These are phyloP conservation scores for Diplocarpon rosae DNA, from an alignment of 2,329 filamentous ascomycete species.

Conservation along the genomic window DNA sequence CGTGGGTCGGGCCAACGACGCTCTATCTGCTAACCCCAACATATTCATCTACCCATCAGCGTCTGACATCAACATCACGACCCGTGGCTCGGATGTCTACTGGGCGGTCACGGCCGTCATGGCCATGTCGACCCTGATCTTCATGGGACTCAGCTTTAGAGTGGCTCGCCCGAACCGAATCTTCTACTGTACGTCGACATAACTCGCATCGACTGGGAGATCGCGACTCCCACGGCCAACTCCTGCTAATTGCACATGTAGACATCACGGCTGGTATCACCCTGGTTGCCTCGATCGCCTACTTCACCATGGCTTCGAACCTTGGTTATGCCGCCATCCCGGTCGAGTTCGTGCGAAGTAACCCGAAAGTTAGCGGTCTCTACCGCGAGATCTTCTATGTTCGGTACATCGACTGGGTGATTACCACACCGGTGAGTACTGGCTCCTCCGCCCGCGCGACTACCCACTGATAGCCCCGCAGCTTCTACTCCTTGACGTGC, in stretches of 20 bases:
- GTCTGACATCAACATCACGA: constrained; percentile 47
- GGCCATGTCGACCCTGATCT: constrained; percentile 40
- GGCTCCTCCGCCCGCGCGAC: not conserved
- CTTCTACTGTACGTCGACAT: constrained; percentile 38
- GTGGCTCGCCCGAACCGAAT: constrained; percentile 45
- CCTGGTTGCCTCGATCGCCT: constrained; percentile 4
- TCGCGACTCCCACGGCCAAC: not conserved
- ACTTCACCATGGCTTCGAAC: constrained; percentile 54
- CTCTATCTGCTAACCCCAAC: constrained; percentile 18
- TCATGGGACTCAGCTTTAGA: constrained; percentile 40
- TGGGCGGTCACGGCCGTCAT: constrained; percentile 51
- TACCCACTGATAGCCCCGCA: constrained; percentile 5
- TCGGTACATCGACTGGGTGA: constrained; percentile 52
- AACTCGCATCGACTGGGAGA: not conserved
- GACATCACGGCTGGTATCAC: constrained; percentile 3
- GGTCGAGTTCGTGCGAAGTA: constrained; percentile 43
- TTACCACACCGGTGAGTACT: constrained; percentile 43
- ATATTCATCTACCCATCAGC: constrained; percentile 15
- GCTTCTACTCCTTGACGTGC: constrained; percentile 48
- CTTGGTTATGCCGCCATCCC: constrained; percentile 50
- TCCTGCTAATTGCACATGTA: not conserved
- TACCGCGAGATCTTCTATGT: constrained; percentile 57
- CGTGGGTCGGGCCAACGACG: constrained; percentile 11
- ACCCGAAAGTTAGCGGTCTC: constrained; percentile 35
- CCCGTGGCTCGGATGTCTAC: constrained; percentile 50